Evolutionary conservation across 257 asterid genomes (phyloP).

Genomic region (Gentiana straminea): DNA sequence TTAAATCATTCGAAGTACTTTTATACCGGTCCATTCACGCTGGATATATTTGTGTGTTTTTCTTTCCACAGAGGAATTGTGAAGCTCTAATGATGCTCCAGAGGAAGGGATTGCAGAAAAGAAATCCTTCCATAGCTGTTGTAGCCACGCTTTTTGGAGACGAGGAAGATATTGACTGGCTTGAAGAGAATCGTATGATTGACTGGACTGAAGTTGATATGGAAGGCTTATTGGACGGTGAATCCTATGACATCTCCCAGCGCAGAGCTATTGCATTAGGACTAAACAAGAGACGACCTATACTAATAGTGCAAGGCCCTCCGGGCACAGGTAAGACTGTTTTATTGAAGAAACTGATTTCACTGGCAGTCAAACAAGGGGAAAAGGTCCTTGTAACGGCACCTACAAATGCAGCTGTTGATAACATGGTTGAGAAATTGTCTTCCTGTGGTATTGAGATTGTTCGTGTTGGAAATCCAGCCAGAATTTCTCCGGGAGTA

Average conservation of each 20-base stretch:
- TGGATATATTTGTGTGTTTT: slow-evolving; percentile 6
- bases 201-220: slow-evolving; percentile 65
- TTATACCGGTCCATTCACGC: background rate
- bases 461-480: slow-evolving; percentile 93
- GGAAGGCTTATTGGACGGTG: slow-evolving; percentile 32
- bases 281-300: slow-evolving; percentile 75
- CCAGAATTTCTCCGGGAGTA: slow-evolving; percentile 70
- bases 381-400: slow-evolving; percentile 97
- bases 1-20: background rate
- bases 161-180: slow-evolving; percentile 53
- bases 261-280: slow-evolving; percentile 79
- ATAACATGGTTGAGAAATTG: slow-evolving; percentile 89
- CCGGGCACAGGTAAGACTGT: slow-evolving; percentile 96
- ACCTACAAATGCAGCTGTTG: slow-evolving; percentile 98
- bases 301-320: slow-evolving; percentile 82
- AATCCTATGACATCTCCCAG: slow-evolving; percentile 56
- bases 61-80: slow-evolving; percentile 79
- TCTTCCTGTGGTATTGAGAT: slow-evolving; percentile 54
- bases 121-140: slow-evolving; percentile 66
- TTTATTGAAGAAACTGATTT: slow-evolving; percentile 69
- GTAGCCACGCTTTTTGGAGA: slow-evolving; percentile 84
- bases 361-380: slow-evolving; percentile 65
- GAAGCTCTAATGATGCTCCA: slow-evolving; percentile 98
- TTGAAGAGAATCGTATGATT: slow-evolving; percentile 45
- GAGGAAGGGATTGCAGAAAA: slow-evolving; percentile 84